These are phyloP conservation scores for Lycium ferocissimum DNA, from an alignment of 257 asterid species.

Conservation along the genomic window DNA sequence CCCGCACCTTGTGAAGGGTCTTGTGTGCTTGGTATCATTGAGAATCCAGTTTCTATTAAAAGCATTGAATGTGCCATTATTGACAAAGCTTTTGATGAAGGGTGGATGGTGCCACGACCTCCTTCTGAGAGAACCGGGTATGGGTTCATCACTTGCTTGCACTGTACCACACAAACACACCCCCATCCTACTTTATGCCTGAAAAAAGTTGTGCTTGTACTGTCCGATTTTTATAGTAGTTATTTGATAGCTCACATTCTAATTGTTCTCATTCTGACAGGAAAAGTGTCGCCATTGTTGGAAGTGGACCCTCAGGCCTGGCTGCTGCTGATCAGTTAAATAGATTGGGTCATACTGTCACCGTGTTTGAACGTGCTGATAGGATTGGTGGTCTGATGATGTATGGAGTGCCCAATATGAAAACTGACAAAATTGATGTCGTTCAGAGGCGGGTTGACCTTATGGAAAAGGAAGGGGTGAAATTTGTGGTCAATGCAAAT, in stretches of 20 bases:
- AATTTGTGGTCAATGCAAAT: conserved; percentile 84
- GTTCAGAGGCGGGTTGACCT: conserved; percentile 95
- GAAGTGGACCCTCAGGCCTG: conserved; percentile 99
- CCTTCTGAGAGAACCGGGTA: conserved; percentile 89
- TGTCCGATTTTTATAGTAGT: neutral
- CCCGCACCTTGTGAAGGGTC: conserved; percentile 99
- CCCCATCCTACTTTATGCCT: neutral
- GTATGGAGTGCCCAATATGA: conserved; percentile 99
- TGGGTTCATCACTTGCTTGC: conserved; percentile 26
- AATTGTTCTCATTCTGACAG: conserved; percentile 48
- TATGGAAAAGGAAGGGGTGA: conserved; percentile 92
- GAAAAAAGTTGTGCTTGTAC: neutral
- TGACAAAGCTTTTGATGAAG: conserved; percentile 95
- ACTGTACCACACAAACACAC: neutral
- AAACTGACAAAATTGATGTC: conserved; percentile 83
- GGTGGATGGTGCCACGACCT: conserved; percentile 99
- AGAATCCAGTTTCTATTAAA: conserved; percentile 95
- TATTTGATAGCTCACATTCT: conserved; percentile 15
- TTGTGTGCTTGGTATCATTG: conserved; percentile 97
- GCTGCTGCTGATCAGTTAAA: conserved; percentile 99
- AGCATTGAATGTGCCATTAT: conserved; percentile 95
- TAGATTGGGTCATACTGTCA: conserved; percentile 85
- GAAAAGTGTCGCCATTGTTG: conserved; percentile 82
- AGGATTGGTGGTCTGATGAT: conserved; percentile 98
- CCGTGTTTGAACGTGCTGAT: conserved; percentile 95